These are phyloP conservation scores for Camillea tinctor DNA, from an alignment of 2,329 filamentous ascomycete species.

Conservation along the genomic window DNA sequence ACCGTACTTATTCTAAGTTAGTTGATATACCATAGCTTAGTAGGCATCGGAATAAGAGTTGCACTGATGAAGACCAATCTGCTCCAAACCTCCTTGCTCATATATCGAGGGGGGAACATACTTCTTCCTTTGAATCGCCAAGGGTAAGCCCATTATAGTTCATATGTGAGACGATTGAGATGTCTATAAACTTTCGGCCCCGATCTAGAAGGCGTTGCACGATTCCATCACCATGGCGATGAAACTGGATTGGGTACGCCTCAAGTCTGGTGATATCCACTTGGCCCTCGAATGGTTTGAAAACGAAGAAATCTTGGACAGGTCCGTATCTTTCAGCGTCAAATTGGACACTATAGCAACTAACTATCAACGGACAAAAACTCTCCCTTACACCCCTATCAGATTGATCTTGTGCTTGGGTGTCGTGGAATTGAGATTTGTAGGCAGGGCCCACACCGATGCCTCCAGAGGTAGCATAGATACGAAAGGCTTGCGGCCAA, in stretches of 20 bases:
- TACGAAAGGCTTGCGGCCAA: conserved; percentile 19
- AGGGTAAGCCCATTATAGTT: conserved; percentile 29
- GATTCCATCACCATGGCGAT: conserved; percentile 3
- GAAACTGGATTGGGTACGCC: conserved; percentile 25
- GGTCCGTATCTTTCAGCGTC: conserved; percentile 23
- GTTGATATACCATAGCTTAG: neutral
- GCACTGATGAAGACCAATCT: neutral
- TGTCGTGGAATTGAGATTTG: neutral
- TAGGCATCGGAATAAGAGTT: neutral
- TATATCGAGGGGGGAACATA: conserved; percentile 4
- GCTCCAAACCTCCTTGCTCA: neutral
- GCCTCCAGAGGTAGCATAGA: conserved; percentile 18
- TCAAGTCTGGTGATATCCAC: conserved; percentile 23
- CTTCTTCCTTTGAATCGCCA: conserved; percentile 21
- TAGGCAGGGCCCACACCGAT: neutral
- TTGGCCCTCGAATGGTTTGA: conserved; percentile 28
- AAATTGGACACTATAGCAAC: conserved; percentile 28
- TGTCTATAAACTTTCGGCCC: conserved; percentile 20
- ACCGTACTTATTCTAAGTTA: conserved; percentile 22
- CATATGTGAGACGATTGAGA: conserved; percentile 25
- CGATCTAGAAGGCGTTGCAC: conserved; percentile 6
- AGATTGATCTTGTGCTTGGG: neutral
- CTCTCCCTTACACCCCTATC: neutral
- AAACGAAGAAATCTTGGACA: conserved; percentile 19
- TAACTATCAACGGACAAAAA: conserved; percentile 12